Percentiles rank a stretch among this genome's conserved stretches.
Conservation (phyloP, 306 rosid species). For the Senna tora region DNA sequence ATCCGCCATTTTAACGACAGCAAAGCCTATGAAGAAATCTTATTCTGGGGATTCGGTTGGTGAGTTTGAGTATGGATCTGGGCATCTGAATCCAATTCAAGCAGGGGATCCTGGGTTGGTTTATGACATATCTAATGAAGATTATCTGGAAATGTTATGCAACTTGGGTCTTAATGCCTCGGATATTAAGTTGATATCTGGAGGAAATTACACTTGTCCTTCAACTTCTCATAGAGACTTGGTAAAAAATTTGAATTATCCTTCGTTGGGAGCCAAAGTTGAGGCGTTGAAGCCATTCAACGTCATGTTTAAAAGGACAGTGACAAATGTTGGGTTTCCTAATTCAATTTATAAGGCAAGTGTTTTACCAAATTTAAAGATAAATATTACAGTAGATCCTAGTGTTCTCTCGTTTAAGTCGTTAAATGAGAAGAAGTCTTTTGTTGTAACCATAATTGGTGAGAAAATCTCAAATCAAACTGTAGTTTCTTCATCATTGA, state of each 20-base stretch:
- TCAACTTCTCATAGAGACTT: neutral
- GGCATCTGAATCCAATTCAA: conserved; percentile 35
- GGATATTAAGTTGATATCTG: neutral
- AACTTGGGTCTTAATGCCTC: neutral
- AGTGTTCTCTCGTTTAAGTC: conserved; percentile 37
- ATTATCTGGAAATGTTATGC: conserved; percentile 44
- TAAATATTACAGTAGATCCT: conserved; percentile 40
- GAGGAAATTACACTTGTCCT: neutral
- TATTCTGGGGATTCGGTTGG: neutral
- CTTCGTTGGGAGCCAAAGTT: conserved; percentile 36
- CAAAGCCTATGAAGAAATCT: conserved; percentile 23
- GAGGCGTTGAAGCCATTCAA: neutral
- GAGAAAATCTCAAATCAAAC: neutral
- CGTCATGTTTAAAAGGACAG: conserved; percentile 33
- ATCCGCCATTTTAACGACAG: conserved; percentile 37
- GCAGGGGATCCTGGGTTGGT: conserved; percentile 45
- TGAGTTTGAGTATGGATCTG: conserved; percentile 49
- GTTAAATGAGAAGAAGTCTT: conserved; percentile 41
- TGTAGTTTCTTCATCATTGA: conserved; percentile 17
- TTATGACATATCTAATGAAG: conserved; percentile 37
- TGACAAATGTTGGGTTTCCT: conserved; percentile 47
- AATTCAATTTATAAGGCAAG: conserved; percentile 39
- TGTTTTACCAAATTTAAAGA: neutral
- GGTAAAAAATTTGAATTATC: conserved; percentile 47
- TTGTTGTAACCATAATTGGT: conserved; percentile 40